Conservation (phyloP, 768 basidiomycete genomes). For the Boletus edulis region DNA sequence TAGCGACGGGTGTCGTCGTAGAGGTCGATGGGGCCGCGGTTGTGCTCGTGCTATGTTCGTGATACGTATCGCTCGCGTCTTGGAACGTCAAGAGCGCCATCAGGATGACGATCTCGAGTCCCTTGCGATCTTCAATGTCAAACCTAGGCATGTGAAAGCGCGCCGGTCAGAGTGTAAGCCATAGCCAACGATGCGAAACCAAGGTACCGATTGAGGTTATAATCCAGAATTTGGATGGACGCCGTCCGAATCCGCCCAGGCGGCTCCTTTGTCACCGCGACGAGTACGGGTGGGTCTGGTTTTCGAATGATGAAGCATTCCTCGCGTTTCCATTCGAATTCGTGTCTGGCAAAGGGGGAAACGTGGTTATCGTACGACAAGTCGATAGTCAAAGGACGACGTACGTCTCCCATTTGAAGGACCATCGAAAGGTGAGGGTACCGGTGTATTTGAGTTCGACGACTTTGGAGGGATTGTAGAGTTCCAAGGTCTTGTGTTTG, state of each 20-base stretch:
- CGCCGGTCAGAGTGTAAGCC: neutral
- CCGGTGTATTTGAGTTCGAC: conserved; percentile 77
- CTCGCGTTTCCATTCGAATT: conserved; percentile 85
- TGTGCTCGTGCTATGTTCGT: conserved; percentile 31
- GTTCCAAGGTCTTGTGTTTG: conserved; percentile 73
- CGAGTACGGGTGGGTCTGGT: conserved; percentile 83
- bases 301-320: conserved; percentile 82
- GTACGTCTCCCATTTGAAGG: conserved; percentile 81
- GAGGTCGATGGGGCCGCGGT: conserved; percentile 1
- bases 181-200: neutral
- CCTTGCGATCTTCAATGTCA: conserved; percentile 82
- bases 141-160: conserved; percentile 47
- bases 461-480: conserved; percentile 67
- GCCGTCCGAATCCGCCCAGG: conserved; percentile 61
- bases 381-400: conserved; percentile 24
- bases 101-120: conserved; percentile 78
- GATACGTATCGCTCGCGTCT: conserved; percentile 60
- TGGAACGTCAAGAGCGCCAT: conserved; percentile 76
- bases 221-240: conserved; percentile 77
- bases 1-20: neutral
- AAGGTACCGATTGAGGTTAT: conserved; percentile 71
- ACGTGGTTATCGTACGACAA: neutral
- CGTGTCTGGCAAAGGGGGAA: conserved; percentile 51
- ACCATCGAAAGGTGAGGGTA: conserved; percentile 71
- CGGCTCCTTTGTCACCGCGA: conserved; percentile 78